Evolutionary conservation across 768 basidiomycete genomes (phyloP), one percentile per base, ranked within the genome.

Genomic region (Mycena olivaceomarginata): DNA sequence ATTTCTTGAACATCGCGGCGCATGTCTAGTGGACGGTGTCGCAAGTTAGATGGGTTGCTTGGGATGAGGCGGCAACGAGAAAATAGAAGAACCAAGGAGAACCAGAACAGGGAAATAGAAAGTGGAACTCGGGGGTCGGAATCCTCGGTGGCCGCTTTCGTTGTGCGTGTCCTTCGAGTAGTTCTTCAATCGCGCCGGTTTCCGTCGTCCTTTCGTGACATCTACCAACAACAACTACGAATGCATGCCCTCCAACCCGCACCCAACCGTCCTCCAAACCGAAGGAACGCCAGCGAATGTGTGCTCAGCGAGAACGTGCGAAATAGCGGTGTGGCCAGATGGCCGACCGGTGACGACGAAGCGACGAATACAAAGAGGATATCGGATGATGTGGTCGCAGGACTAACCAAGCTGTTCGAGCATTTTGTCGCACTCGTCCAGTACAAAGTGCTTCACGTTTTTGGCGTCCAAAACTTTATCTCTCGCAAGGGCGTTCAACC

Each of bases 401-500:
- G 92, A 99, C 98, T 99, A 96, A 99, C 98, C 98, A 90, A 99
- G 97, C 93, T 97, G 96, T 92, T 99, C 98, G 85, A 99, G 95
- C 97, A 99, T 99, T 93, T 99, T 99, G 92, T 99, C 98, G 92
- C 98, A 99, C 90, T 99, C 98, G 92, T 99, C 98, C 86, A 99
- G 90, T 73, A 98, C 97, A 88, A 99, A 99, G 90, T 99, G 98
- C 89, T 99, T 99, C 87, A 99, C 97, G 83, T 96, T 94, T 88
- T 96, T 96, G 79, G 96, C 96, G 84, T 98, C 97, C 87, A 99
- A 86, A 82, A 95, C 92, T 90, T 99, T 99, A 88, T 99, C 98
- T 80, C 98, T 91, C 66, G 94, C 93, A 81, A 99, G 94, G 71
- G 98, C 98, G 85, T 99, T 98, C 85, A 99, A 90, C 76, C 98